Evolutionary conservation across 2,329 filamentous ascomycete species (phyloP).

Genomic region (Penicillium janthinellum): DNA sequence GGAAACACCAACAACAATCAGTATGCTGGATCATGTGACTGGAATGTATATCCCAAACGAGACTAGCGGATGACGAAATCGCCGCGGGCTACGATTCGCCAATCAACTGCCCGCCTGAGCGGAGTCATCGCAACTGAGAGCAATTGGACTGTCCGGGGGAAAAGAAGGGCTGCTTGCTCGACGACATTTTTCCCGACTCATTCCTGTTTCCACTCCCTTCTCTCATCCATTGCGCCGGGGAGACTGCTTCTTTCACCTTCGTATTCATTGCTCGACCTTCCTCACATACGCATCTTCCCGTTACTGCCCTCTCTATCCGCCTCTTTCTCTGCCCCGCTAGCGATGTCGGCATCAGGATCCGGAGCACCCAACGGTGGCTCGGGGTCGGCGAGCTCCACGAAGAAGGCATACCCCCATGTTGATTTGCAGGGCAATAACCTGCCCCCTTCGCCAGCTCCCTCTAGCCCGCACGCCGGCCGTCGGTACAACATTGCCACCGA

Average conservation of each 20-base stretch:
- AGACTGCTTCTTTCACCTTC: constrained; percentile 1
- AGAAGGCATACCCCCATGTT: constrained; percentile 61
- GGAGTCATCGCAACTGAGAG: constrained; percentile 19
- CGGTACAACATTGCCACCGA: constrained; percentile 95
- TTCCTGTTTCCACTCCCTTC: constrained; percentile 4
- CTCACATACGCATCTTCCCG: constrained; percentile 1
- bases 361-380: constrained; percentile 25
- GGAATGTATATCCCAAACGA: background rate
- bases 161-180: constrained; percentile 1
- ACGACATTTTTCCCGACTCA: constrained; percentile 10
- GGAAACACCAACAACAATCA: background rate
- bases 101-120: constrained; percentile 16
- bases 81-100: constrained; percentile 8
- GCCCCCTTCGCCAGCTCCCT: constrained; percentile 89
- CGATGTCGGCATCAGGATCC: constrained; percentile 44
- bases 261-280: background rate
- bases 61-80: constrained; percentile 20
- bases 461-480: constrained; percentile 80
- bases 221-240: constrained; percentile 11
- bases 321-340: constrained; percentile 31
- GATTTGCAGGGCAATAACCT: constrained; percentile 83
- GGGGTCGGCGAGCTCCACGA: constrained; percentile 35
- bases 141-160: constrained; percentile 17
- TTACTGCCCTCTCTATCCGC: background rate
- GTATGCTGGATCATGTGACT: background rate